These are phyloP conservation scores for Scheffersomyces spartinae DNA, from an alignment of 805 yeast genomes.

Conservation along the genomic window DNA sequence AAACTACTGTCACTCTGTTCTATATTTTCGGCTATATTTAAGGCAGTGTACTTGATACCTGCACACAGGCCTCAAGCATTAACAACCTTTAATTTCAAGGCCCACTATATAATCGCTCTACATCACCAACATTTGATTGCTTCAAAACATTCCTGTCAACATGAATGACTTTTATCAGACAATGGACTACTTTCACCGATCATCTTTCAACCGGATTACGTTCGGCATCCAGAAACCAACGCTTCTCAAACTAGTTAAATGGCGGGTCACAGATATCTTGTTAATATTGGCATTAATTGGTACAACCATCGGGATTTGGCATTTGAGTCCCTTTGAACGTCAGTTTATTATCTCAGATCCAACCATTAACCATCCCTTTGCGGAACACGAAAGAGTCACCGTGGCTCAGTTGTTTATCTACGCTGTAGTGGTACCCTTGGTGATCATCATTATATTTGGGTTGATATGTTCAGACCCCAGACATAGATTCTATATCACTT, in stretches of 20 bases:
- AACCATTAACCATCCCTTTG: constrained; percentile 72
- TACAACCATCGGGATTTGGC: constrained; percentile 11
- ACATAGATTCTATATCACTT: constrained; percentile 49
- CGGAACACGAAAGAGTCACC: constrained; percentile 62
- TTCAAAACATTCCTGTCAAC: no score
- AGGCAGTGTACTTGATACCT: no score
- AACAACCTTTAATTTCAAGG: no score
- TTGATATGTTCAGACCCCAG: constrained; percentile 35
- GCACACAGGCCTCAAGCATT: no score
- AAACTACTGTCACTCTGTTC: no score
- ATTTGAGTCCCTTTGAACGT: constrained; percentile 55
- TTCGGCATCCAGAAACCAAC: constrained; percentile 5
- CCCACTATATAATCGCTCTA: no score
- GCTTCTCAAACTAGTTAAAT: not conserved
- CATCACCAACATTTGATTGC: no score
- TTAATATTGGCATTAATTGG: constrained; percentile 12
- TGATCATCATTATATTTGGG: constrained; percentile 21
- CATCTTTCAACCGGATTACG: no score
- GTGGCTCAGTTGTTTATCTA: constrained; percentile 41
- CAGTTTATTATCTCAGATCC: constrained; percentile 68
- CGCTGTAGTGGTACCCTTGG: constrained; percentile 39
- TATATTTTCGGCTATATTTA: no score
- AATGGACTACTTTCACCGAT: no score
- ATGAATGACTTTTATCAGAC: no score
- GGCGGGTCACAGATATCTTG: constrained; percentile 10